A percentile compares a stretch with the other conserved stretches of the same genome.
Evolutionary conservation across 1,139 yeast species (phyloP).

Genomic region (Nadsonia starkeyi-henricii): DNA sequence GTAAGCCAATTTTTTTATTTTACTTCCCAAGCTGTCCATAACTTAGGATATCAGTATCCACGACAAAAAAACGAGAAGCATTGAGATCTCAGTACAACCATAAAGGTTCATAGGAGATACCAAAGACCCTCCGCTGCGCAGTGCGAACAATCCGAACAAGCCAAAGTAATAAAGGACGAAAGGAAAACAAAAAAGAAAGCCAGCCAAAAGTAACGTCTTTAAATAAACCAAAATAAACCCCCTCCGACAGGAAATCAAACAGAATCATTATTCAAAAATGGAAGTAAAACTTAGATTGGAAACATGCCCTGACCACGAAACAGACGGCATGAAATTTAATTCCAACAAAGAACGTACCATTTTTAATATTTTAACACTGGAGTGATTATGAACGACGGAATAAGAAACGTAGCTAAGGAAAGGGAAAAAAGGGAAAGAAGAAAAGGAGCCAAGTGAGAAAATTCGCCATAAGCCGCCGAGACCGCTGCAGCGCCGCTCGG

Average conservation of each 20-base stretch:
- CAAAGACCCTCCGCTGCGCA: too few species aligned
- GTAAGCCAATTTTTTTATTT: too few species aligned
- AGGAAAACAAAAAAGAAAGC: too few species aligned
- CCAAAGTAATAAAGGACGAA: too few species aligned
- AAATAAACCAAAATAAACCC: not conserved
- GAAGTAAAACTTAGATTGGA: not conserved
- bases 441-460: not conserved
- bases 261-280: not conserved
- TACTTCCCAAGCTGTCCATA: too few species aligned
- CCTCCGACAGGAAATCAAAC: not conserved
- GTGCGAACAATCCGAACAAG: too few species aligned
- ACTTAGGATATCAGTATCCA: too few species aligned
- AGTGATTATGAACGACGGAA: not conserved
- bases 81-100: too few species aligned
- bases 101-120: too few species aligned
- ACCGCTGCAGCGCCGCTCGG: not conserved
- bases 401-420: not conserved
- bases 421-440: not conserved
- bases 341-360: not conserved
- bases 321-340: not conserved
- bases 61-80: too few species aligned
- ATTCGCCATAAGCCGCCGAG: not conserved
- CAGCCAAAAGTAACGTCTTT: too few species aligned
- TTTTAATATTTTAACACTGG: not conserved
- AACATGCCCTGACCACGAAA: not conserved